These are phyloP conservation scores for Phytopythium kandeliae DNA, from an alignment of 352 stramenopile genomes.

Conservation along the genomic window DNA sequence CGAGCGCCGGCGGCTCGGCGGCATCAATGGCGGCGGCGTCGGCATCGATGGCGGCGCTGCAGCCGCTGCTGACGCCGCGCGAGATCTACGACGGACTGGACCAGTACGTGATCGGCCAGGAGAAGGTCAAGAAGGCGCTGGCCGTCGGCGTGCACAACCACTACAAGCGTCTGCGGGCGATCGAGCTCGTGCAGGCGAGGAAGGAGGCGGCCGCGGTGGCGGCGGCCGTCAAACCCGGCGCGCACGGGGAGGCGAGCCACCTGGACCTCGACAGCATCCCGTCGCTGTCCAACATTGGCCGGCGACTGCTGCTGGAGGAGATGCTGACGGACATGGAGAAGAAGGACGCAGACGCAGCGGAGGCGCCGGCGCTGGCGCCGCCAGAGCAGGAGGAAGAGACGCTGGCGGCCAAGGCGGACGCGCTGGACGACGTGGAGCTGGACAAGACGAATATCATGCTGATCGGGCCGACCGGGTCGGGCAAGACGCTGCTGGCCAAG, in stretches of 20 bases:
- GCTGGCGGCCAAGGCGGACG: too few species aligned
- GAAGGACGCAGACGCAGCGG: slow-evolving; percentile 12
- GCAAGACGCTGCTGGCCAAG: slow-evolving; percentile 97
- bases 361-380: neutral
- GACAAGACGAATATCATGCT: slow-evolving; percentile 99
- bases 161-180: slow-evolving; percentile 92
- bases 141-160: slow-evolving; percentile 97
- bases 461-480: slow-evolving; percentile 92
- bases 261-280: slow-evolving; percentile 29
- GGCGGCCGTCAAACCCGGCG: slow-evolving; percentile 17
- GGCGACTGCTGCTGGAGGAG: slow-evolving; percentile 56
- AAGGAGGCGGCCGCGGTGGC: slow-evolving; percentile 33
- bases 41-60: slow-evolving; percentile 16
- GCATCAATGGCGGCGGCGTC: slow-evolving; percentile 9
- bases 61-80: slow-evolving; percentile 80
- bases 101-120: slow-evolving; percentile 97
- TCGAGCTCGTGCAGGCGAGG: slow-evolving; percentile 48
- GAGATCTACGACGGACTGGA: slow-evolving; percentile 94
- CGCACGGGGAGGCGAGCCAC: slow-evolving; percentile 16
- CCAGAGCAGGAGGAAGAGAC: neutral
- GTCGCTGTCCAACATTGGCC: slow-evolving; percentile 31
- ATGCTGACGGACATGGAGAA: slow-evolving; percentile 46
- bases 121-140: slow-evolving; percentile 95
- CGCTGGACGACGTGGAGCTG: slow-evolving; percentile 88
- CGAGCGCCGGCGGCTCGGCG: slow-evolving; percentile 7